Evolutionary conservation across 2,329 filamentous ascomycete genomes (phyloP).

Genomic region (Cyclaneusma minus): DNA sequence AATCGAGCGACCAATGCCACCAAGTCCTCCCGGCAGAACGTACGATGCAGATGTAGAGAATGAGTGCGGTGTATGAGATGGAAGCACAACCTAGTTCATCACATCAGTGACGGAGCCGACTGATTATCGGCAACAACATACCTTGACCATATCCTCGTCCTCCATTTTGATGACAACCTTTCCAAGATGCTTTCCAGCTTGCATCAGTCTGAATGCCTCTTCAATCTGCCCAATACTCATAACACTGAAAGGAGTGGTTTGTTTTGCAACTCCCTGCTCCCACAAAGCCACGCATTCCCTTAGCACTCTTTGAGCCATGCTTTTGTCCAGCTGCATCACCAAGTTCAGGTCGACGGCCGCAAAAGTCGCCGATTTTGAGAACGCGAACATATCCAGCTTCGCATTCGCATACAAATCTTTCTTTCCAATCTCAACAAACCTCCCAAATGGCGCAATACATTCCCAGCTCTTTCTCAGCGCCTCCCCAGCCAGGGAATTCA

Average conservation of each 20-base stretch:
- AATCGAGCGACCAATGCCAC: conserved; percentile 21
- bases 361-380: background rate
- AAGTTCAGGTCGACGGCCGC: background rate
- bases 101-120: conserved; percentile 2
- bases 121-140: too few relatives aligned
- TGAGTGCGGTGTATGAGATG: too few relatives aligned
- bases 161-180: conserved; percentile 5
- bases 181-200: conserved; percentile 8
- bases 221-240: too few relatives aligned
- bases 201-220: conserved; percentile 6
- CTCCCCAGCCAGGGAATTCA: conserved; percentile 9
- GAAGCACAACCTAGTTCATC: too few relatives aligned
- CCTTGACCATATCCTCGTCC: too few relatives aligned
- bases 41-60: conserved; percentile 18
- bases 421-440: conserved; percentile 22
- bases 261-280: too few relatives aligned
- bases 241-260: too few relatives aligned
- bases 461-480: conserved; percentile 25
- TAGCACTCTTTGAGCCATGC: too few relatives aligned
- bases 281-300: too few relatives aligned
- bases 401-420: conserved; percentile 17
- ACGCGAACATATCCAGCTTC: background rate
- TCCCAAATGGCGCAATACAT: conserved; percentile 21
- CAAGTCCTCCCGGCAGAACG: conserved; percentile 23
- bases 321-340: background rate